These are phyloP conservation scores for Aciculosporium take DNA, from an alignment of 2,329 filamentous ascomycete species.

Conservation along the genomic window DNA sequence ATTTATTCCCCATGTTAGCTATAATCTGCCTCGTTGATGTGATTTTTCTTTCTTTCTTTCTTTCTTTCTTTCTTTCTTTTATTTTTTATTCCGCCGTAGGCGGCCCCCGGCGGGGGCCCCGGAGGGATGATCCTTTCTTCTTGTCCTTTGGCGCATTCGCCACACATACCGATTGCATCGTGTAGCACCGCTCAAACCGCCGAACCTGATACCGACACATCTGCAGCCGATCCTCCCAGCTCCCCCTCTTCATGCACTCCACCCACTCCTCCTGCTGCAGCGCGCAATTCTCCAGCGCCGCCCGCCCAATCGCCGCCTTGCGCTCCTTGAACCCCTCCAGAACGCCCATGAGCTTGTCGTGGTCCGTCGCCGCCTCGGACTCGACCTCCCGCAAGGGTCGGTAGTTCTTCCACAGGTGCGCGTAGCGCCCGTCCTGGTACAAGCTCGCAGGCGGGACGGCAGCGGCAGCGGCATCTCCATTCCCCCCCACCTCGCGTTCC, in stretches of 20 bases:
- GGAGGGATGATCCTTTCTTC: neutral
- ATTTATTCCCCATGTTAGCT: neutral
- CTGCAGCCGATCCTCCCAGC: constrained; percentile 52
- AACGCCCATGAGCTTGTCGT: constrained; percentile 68
- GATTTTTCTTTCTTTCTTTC: neutral
- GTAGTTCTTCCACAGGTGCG: constrained; percentile 89
- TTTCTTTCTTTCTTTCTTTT: neutral
- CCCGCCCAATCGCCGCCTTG: constrained; percentile 59
- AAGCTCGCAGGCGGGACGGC: constrained; percentile 35
- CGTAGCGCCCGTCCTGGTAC: constrained; percentile 50
- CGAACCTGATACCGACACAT: constrained; percentile 69
- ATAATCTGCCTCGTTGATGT: no score
- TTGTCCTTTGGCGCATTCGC: neutral
- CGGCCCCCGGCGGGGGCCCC: no score
- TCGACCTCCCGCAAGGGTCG: constrained; percentile 57
- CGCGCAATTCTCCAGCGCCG: constrained; percentile 87
- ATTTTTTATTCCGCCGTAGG: no score
- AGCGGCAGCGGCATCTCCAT: constrained; percentile 10
- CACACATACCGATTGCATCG: constrained; percentile 59
- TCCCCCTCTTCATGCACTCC: constrained; percentile 65
- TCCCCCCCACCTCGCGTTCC: constrained; percentile 9
- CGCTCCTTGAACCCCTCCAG: constrained; percentile 75
- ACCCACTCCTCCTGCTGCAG: constrained; percentile 72
- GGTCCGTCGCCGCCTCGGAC: constrained; percentile 53
- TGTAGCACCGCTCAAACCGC: constrained; percentile 75